Conservation (phyloP, 352 stramenopile species). For the Phytopythium boreale region DNA sequence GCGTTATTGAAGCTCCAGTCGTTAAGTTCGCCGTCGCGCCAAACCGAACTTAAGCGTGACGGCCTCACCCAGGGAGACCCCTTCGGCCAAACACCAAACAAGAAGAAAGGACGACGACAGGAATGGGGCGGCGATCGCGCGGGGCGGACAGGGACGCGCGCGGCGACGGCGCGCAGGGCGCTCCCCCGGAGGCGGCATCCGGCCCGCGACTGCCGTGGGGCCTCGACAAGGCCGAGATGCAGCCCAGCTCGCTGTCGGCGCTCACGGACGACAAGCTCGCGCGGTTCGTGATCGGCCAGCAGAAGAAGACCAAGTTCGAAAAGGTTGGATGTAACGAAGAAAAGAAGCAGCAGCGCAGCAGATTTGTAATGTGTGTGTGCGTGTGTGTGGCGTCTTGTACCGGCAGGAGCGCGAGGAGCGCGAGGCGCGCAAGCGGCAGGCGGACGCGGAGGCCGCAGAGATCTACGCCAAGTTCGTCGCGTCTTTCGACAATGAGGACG, state of each 20-base stretch:
- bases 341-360: too few relatives aligned
- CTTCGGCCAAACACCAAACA: not conserved
- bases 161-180: not conserved
- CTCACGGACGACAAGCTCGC: conserved; percentile 81
- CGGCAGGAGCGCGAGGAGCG: conserved; percentile 68
- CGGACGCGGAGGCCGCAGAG: conserved; percentile 81
- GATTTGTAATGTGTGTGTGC: not conserved
- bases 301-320: conserved; percentile 89
- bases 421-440: conserved; percentile 79
- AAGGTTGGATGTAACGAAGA: conserved; percentile 32
- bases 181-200: too few relatives aligned
- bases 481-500: conserved; percentile 83
- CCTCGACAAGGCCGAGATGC: conserved; percentile 60
- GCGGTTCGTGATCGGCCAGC: conserved; percentile 69
- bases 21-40: not conserved
- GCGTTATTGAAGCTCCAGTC: not conserved
- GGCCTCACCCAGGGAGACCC: not conserved
- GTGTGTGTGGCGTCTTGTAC: not conserved
- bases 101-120: not conserved
- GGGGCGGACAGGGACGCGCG: not conserved
- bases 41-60: not conserved
- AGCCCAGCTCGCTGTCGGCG: conserved; percentile 58
- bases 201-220: conserved; percentile 49
- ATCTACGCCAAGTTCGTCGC: conserved; percentile 90
- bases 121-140: conserved; percentile 2